These are phyloP conservation scores for Lactifluus subvellereus DNA, from an alignment of 768 basidiomycete genomes.

Conservation along the genomic window DNA sequence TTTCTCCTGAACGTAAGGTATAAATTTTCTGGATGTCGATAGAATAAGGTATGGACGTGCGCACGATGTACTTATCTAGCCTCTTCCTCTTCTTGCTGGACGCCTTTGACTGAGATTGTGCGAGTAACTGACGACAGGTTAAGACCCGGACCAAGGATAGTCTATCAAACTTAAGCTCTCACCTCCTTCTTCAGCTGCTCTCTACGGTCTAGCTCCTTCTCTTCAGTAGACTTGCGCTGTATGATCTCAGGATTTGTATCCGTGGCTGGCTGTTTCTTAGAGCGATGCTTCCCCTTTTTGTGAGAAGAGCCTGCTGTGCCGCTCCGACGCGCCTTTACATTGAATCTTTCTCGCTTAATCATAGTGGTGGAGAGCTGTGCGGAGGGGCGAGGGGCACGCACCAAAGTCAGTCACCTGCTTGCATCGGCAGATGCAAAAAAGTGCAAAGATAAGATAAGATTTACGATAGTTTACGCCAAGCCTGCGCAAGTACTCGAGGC, in stretches of 20 bases:
- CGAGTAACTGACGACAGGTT: slow-evolving; percentile 13
- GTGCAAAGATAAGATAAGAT: slow-evolving; percentile 6
- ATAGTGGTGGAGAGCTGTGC: slow-evolving; percentile 1
- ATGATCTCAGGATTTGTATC: slow-evolving; percentile 28
- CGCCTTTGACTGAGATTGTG: slow-evolving; percentile 32
- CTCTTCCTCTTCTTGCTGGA: slow-evolving; percentile 45
- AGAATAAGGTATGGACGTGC: slow-evolving; percentile 16
- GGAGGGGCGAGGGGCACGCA: background rate
- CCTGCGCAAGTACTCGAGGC: background rate
- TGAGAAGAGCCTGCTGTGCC: slow-evolving; percentile 51
- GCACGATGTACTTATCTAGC: slow-evolving; percentile 46
- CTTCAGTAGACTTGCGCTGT: slow-evolving; percentile 27
- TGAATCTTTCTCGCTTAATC: slow-evolving; percentile 36
- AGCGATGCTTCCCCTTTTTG: slow-evolving; percentile 50
- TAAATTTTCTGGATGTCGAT: background rate
- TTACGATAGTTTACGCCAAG: background rate
- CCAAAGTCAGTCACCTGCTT: too few species aligned
- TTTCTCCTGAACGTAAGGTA: slow-evolving; percentile 54
- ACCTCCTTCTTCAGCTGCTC: slow-evolving; percentile 32
- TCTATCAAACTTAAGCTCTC: background rate
- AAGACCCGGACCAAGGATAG: background rate
- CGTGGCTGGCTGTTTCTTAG: background rate
- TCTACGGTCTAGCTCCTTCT: slow-evolving; percentile 29
- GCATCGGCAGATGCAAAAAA: background rate
- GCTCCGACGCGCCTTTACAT: slow-evolving; percentile 58